phyloP scores from a whole-genome alignment of 2,329 filamentous ascomycete species.

The Knoxdaviesia capensis region DNA sequence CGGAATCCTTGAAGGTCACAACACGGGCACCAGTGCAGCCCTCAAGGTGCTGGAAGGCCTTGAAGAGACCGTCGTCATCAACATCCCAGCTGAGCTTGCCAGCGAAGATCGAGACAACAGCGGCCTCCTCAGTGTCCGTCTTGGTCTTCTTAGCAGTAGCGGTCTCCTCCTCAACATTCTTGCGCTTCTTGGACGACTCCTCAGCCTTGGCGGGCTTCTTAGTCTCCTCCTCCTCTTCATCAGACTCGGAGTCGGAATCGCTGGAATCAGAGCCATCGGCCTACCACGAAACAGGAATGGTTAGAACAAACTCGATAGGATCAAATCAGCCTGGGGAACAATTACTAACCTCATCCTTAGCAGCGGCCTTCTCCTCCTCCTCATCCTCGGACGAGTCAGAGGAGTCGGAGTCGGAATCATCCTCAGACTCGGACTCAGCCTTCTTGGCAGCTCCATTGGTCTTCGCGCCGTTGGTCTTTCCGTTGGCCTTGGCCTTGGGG shows the following conservation, averaged over 20 bases:
- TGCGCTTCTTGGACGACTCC: constrained; percentile 24
- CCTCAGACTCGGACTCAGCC: constrained; percentile 13
- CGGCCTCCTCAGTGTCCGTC: constrained; percentile 25
- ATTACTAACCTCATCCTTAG: constrained; percentile 10
- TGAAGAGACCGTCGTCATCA: constrained; percentile 61
- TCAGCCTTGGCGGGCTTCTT: constrained; percentile 13
- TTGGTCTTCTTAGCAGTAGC: constrained; percentile 46
- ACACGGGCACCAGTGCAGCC: constrained; percentile 56
- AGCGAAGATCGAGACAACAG: constrained; percentile 55
- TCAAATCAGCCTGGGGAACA: too few relatives aligned
- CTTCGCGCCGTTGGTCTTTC: constrained; percentile 3
- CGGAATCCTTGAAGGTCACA: constrained; percentile 62
- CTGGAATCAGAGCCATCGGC: constrained; percentile 14
- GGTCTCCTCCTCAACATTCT: constrained; percentile 24
- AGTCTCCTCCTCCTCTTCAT: constrained; percentile 14
- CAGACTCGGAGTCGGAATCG: constrained; percentile 14
- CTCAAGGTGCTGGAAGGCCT: constrained; percentile 64
- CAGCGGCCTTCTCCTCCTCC: constrained; percentile 12
- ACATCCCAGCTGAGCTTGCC: constrained; percentile 84
- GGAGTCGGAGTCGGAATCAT: constrained; percentile 16
- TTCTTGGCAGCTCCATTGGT: constrained; percentile 2
- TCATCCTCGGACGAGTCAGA: constrained; percentile 14
- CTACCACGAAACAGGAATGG: constrained; percentile 8
- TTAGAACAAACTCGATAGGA: constrained; percentile 3
- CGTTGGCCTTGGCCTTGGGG: constrained; percentile 8